These are phyloP conservation scores for Penicillium salamii DNA, from an alignment of 495 filamentous ascomycete genomes.

Conservation along the genomic window DNA sequence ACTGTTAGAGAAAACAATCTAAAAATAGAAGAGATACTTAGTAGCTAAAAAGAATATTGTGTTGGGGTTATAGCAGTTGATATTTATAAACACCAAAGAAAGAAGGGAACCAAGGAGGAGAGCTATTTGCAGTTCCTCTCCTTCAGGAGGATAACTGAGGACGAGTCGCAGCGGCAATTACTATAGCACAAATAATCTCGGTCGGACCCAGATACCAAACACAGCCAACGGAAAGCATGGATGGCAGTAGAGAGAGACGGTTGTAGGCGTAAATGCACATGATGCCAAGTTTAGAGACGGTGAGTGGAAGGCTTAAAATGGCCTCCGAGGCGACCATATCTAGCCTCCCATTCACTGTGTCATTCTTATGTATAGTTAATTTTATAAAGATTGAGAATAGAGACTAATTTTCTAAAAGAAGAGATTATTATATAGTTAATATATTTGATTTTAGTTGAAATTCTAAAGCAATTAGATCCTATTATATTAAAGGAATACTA, in stretches of 20 bases:
- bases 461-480: too few relatives aligned
- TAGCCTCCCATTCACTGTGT: constrained; percentile 19
- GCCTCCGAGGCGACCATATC: constrained; percentile 16
- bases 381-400: too few relatives aligned
- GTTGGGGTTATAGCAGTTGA: constrained; percentile 9
- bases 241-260: constrained; percentile 10
- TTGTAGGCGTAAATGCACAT: constrained; percentile 11
- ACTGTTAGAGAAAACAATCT: constrained; percentile 6
- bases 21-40: constrained; percentile 6
- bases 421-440: too few relatives aligned
- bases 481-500: too few relatives aligned
- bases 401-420: too few relatives aligned
- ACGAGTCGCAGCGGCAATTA: neutral
- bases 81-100: constrained; percentile 12
- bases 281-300: constrained; percentile 15
- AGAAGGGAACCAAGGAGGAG: constrained; percentile 5
- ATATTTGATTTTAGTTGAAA: too few relatives aligned
- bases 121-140: constrained; percentile 4
- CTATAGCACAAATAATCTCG: neutral
- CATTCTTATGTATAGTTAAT: constrained; percentile 9
- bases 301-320: constrained; percentile 17
- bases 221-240: constrained; percentile 7
- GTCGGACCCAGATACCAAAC: constrained; percentile 12
- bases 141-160: constrained; percentile 1
- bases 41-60: constrained; percentile 5